phyloP scores from a whole-genome alignment of 73 alveolate genomes.

The Diophrys sp. region DNA sequence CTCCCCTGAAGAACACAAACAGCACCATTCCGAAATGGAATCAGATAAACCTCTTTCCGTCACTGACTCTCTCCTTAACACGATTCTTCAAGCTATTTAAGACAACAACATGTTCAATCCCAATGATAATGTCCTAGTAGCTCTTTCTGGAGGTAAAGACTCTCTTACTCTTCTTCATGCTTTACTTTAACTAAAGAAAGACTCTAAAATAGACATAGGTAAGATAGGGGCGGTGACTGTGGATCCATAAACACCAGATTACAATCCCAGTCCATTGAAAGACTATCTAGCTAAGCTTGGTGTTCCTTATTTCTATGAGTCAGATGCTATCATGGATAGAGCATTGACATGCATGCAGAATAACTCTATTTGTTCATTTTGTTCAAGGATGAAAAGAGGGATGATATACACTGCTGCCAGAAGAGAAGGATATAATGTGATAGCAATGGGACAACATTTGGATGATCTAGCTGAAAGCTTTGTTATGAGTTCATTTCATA shows the following conservation, averaged over 20 bases:
- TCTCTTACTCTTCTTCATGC: conserved; percentile 91
- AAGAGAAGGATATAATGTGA: conserved; percentile 87
- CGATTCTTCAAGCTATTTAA: conserved; percentile 72
- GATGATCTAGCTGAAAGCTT: conserved; percentile 99
- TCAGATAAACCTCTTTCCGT: conserved; percentile 15
- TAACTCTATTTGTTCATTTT: conserved; percentile 95
- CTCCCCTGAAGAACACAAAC: not conserved
- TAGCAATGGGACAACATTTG: conserved; percentile 95
- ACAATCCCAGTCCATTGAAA: conserved; percentile 90
- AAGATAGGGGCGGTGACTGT: conserved; percentile 92
- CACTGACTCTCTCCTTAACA: conserved; percentile 59
- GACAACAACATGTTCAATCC: conserved; percentile 95
- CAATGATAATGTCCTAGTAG: conserved; percentile 92
- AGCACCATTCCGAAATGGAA: not conserved
- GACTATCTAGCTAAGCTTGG: conserved; percentile 69
- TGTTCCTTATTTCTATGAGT: conserved; percentile 88
- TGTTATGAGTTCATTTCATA: conserved; percentile 95
- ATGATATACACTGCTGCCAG: conserved; percentile 88
- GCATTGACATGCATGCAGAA: conserved; percentile 87
- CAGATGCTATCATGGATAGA: conserved; percentile 78
- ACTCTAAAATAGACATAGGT: conserved; percentile 68
- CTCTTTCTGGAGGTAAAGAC: conserved; percentile 98
- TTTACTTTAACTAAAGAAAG: conserved; percentile 72
- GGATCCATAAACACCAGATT: conserved; percentile 96
- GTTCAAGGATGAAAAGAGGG: conserved; percentile 99